Evolutionary conservation across 495 filamentous ascomycete genomes (phyloP), one percentile per base, ranked within the genome.

Genomic region (Penicillium turbatum): DNA sequence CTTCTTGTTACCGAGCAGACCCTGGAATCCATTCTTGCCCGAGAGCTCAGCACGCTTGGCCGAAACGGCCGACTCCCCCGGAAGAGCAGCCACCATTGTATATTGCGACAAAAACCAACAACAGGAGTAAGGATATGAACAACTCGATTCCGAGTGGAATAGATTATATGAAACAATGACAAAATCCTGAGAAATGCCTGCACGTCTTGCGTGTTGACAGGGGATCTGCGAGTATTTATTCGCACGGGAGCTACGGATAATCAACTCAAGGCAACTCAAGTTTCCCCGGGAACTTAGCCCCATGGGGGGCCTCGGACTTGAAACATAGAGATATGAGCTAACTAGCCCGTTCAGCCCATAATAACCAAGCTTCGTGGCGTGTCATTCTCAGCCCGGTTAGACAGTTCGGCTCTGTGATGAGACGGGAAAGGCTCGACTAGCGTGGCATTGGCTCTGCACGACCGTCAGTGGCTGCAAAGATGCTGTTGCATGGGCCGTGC

Each of bases 11-110:
- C 62, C 57, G 31, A 70, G 24, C 31, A 72, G 47, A 9, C 69
- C 69, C 54, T 32, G 47, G 45, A 69, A 56, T 24, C 69, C 47
- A 54, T 55, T 37, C 38, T 66, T 62, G 5, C 63, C 69, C 10
- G 67, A 63, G 17, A 70, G 61, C 62, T 69, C 57, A 41, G 69
- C 69, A n/a, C 69, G 69, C 59, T 66, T 71, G 55, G 62, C 65
- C 51, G 68, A 71, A 27, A 71, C 40, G 53, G 56, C 66, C 44
- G 54, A 52, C 53, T 63, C 63, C 27, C 56, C 60, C 24, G 46
- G 24, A 26, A 58, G 48, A 48, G 31, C 19, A 37, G 53, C 50
- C 30, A 42, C 62, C 62, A 65, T 65, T 24, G 27, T 54, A 40
- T 24, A 42, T 48, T 16, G 42, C 15, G 24, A 39, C 11, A 19